Conservation (phyloP, 2,329 filamentous ascomycete species). For the Scopulariopsis brevicaulis region DNA sequence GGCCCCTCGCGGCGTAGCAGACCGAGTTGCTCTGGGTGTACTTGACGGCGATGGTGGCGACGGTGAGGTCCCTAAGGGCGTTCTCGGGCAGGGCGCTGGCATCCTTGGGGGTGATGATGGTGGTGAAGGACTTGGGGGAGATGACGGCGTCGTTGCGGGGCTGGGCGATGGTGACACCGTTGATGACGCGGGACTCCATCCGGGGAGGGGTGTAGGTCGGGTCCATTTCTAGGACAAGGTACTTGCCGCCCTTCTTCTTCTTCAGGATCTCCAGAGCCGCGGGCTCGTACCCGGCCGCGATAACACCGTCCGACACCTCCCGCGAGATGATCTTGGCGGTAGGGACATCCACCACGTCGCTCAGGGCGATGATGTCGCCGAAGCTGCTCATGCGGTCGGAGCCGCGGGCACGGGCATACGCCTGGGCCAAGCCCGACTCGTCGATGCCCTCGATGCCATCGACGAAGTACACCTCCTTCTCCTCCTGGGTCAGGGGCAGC, state of each 20-base stretch:
- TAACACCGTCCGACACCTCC: constrained; percentile 94
- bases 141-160: constrained; percentile 88
- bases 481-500: constrained; percentile 70
- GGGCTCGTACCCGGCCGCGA: constrained; percentile 76
- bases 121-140: constrained; percentile 73
- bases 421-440: constrained; percentile 76
- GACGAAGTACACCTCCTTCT: constrained; percentile 98
- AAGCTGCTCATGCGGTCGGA: constrained; percentile 99
- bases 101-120: constrained; percentile 78
- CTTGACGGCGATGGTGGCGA: constrained; percentile 94
- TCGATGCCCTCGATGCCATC: constrained; percentile 88
- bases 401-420: constrained; percentile 88
- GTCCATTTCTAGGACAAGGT: constrained; percentile 93
- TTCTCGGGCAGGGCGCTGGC: constrained; percentile 60
- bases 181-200: constrained; percentile 78
- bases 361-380: constrained; percentile 90
- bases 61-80: constrained; percentile 79
- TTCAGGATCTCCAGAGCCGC: constrained; percentile 83
- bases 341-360: constrained; percentile 78
- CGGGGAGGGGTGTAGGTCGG: constrained; percentile 70
- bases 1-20: constrained; percentile 90
- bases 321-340: constrained; percentile 97
- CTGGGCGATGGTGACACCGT: constrained; percentile 80
- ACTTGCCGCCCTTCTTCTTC: constrained; percentile 98
- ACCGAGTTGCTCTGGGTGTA: constrained; percentile 99